Evolutionary conservation across 176 grass and related monocot species (phyloP).

Genomic region (Oryza brachyantha): DNA sequence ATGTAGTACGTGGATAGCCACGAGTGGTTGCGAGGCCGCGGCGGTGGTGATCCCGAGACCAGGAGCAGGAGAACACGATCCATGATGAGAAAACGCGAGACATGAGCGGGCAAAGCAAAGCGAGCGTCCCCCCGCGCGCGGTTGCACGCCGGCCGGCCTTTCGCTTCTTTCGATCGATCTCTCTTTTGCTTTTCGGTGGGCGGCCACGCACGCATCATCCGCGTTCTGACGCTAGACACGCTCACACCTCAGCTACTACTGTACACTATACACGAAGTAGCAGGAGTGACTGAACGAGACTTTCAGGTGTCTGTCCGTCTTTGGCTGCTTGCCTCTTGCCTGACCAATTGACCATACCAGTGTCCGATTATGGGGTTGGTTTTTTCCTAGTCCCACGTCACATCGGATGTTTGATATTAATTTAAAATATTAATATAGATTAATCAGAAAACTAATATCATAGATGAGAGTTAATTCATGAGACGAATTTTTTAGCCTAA

Average conservation of each 20-base stretch:
- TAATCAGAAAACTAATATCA: no score
- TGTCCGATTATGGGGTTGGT: no score
- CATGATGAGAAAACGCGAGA: conserved; percentile 5
- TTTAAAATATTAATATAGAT: no score
- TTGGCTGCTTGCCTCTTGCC: not conserved
- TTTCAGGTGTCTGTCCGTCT: not conserved
- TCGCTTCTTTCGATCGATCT: conserved; percentile 30
- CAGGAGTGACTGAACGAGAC: not conserved
- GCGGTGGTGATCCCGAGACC: conserved; percentile 41
- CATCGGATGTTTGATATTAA: no score
- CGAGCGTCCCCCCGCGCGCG: not conserved
- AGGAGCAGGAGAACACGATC: conserved; percentile 5
- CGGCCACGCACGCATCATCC: not conserved
- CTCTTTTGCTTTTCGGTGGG: conserved; percentile 27
- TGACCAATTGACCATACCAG: not conserved
- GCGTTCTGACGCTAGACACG: not conserved
- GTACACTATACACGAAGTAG: not conserved
- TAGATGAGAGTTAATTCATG: no score
- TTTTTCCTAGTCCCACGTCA: no score
- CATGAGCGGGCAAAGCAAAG: not conserved
- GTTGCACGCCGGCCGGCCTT: not conserved
- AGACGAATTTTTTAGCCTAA: no score
- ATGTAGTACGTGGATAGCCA: no score
- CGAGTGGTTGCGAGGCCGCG: not conserved
- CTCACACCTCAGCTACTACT: not conserved